A percentile compares a stretch with the other conserved stretches of the same genome.
phyloP scores from a whole-genome alignment of 1,284 basidiomycete genomes.

The Earliella scabrosa region DNA sequence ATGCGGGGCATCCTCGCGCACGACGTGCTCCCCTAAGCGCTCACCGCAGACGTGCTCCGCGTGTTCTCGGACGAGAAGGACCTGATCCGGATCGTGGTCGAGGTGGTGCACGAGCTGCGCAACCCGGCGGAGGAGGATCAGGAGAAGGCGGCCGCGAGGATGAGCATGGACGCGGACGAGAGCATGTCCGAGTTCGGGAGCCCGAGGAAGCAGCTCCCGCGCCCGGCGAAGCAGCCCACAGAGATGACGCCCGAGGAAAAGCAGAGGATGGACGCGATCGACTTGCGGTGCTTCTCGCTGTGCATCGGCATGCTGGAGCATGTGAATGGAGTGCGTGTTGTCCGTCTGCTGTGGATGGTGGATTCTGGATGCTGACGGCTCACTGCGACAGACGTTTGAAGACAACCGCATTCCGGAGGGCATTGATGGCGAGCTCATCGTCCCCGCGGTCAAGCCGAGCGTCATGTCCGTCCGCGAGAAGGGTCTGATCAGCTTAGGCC shows the following conservation, averaged over 20 bases:
- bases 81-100: constrained; percentile 92
- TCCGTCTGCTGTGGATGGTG: no score
- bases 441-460: constrained; percentile 90
- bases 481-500: constrained; percentile 83
- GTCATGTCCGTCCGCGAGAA: constrained; percentile 85
- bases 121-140: constrained; percentile 58
- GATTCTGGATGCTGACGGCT: constrained; percentile 9
- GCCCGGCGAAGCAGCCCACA: constrained; percentile 45
- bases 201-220: constrained; percentile 33
- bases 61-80: constrained; percentile 89
- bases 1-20: constrained; percentile 90
- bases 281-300: constrained; percentile 85
- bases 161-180: constrained; percentile 33
- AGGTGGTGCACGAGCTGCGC: constrained; percentile 88
- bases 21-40: constrained; percentile 80
- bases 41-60: constrained; percentile 90
- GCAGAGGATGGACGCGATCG: constrained; percentile 68
- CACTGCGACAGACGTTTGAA: constrained; percentile 76
- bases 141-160: constrained; percentile 18
- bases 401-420: constrained; percentile 95
- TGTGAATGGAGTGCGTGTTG: constrained; percentile 75
- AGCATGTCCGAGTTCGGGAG: constrained; percentile 38
- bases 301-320: constrained; percentile 92
- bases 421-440: constrained; percentile 86
- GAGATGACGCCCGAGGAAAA: constrained; percentile 65